Evolutionary conservation across 2,329 filamentous ascomycete genomes (phyloP).

Genomic region (Aspergillus udagawae): DNA sequence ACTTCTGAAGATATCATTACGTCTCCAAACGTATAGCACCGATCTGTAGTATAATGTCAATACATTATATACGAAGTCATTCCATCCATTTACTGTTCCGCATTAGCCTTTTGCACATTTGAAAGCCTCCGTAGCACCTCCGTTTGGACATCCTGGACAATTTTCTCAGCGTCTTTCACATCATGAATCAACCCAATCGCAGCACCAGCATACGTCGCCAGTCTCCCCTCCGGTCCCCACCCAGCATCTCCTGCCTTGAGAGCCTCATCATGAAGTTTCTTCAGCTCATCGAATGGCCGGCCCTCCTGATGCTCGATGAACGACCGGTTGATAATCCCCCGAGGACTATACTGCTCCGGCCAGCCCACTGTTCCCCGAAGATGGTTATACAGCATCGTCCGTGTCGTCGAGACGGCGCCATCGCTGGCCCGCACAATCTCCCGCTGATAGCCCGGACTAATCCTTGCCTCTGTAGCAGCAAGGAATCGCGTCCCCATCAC

Average conservation of each 20-base stretch:
- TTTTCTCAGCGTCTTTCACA: conserved; percentile 37
- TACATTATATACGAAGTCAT: too few relatives aligned
- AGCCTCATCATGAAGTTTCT: conserved; percentile 41
- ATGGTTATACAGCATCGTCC: conserved; percentile 52
- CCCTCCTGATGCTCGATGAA: conserved; percentile 44
- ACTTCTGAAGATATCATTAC: too few relatives aligned
- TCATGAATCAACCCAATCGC: conserved; percentile 43
- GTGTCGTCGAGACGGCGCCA: conserved; percentile 49
- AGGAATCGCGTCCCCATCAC: conserved; percentile 64
- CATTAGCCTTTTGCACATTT: not conserved
- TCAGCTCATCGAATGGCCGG: conserved; percentile 44
- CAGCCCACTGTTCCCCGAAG: conserved; percentile 57
- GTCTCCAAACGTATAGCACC: too few relatives aligned
- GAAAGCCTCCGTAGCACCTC: not conserved
- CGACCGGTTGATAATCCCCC: conserved; percentile 56
- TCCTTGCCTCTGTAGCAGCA: conserved; percentile 48
- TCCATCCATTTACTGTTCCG: not conserved
- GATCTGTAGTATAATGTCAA: too few relatives aligned
- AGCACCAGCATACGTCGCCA: conserved; percentile 51
- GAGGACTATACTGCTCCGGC: conserved; percentile 56
- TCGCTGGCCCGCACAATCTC: conserved; percentile 50
- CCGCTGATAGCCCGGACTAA: conserved; percentile 50
- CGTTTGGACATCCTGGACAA: conserved; percentile 31
- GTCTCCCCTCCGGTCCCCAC: conserved; percentile 47
- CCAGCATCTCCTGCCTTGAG: conserved; percentile 39